phyloP scores from a whole-genome alignment of 371 early-diverging fungal species.

The Actinomortierella wolfii region DNA sequence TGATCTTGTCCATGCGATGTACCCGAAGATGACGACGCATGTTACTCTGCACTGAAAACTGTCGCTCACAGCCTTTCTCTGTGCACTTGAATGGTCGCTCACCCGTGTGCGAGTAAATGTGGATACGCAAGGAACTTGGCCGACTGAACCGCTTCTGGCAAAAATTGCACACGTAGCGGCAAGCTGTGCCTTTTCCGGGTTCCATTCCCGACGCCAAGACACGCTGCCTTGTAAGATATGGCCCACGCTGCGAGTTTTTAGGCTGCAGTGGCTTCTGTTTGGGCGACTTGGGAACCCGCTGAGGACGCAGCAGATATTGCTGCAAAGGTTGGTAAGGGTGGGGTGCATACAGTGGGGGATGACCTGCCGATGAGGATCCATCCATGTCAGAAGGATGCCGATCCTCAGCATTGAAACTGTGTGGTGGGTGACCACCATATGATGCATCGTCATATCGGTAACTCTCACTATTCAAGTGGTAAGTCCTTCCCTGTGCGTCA shows the following conservation, averaged over 20 bases:
- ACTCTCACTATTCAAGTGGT: neutral
- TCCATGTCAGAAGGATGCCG: constrained; percentile 2
- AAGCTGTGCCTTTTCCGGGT: constrained; percentile 27
- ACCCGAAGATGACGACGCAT: constrained; percentile 72
- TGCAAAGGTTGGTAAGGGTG: constrained; percentile 8
- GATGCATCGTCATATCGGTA: neutral
- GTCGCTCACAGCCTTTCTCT: constrained; percentile 66
- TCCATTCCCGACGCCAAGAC: constrained; percentile 34
- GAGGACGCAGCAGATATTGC: constrained; percentile 6
- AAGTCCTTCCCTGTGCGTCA: neutral
- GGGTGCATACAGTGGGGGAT: constrained; percentile 2
- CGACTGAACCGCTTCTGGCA: constrained; percentile 77
- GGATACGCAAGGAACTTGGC: constrained; percentile 75
- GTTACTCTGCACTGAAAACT: constrained; percentile 80
- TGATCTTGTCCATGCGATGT: constrained; percentile 40
- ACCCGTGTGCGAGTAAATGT: constrained; percentile 78
- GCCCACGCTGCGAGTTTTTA: constrained; percentile 16
- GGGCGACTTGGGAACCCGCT: constrained; percentile 9
- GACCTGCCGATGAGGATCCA: neutral
- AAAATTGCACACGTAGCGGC: constrained; percentile 66
- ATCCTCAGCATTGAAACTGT: neutral
- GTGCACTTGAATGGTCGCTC: constrained; percentile 76
- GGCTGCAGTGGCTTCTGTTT: constrained; percentile 7
- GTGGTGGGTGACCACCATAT: neutral
- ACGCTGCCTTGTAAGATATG: constrained; percentile 25